Evolutionary conservation across 1,139 yeast genomes (phyloP), one percentile per base, ranked within the genome.

Genomic region (Kodamaea ohmeri): DNA sequence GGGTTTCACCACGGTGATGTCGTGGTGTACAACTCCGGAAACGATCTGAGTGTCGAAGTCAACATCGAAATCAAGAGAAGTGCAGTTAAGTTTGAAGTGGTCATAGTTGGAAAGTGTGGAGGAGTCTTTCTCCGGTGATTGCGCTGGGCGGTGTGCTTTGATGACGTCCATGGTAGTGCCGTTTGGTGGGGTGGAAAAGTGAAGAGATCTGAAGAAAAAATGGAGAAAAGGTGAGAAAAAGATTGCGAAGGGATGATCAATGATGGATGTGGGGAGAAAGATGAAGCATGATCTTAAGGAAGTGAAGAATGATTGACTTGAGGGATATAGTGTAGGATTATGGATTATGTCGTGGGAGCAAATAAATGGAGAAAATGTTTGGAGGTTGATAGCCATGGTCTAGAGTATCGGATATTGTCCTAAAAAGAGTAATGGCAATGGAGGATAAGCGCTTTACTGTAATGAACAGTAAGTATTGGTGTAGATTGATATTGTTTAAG

Each of bases 51-150:
- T 49, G 12, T 71, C 72, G 63, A 90, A 89, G 40, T 71, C 60
- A 13, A 89, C 71, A 12, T 69, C 63, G 40, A 84, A 62, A 43
- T 71, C 63, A 38, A 88, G 64, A 4, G 55, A 56, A 1, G 94
- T 80, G 43, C 72, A 61, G 14, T 58, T 49, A 22, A 85, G 73
- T 6, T 61, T 50, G 53, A 84, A 83, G 33, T 66, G 53, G 24
- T 52, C 51, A 61, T 86, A 88, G 58, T 83, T 85, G 37, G 96
- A 87, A 19, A 74, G 63, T 4, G 96, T 85, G 13, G 92, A 82
- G 17, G 85, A 83, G 58, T 87, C 96, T 8, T 53, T 44, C 50
- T 80, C 87, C 1, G 88, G 84, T 2, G 78, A 70, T 15, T 45
- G 49, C 2, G 46, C 46, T 1, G 84, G 84, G 25, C 65, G 54